Conservation (phyloP, 2,329 filamentous ascomycete genomes). For the Paecilomyces sp. region DNA sequence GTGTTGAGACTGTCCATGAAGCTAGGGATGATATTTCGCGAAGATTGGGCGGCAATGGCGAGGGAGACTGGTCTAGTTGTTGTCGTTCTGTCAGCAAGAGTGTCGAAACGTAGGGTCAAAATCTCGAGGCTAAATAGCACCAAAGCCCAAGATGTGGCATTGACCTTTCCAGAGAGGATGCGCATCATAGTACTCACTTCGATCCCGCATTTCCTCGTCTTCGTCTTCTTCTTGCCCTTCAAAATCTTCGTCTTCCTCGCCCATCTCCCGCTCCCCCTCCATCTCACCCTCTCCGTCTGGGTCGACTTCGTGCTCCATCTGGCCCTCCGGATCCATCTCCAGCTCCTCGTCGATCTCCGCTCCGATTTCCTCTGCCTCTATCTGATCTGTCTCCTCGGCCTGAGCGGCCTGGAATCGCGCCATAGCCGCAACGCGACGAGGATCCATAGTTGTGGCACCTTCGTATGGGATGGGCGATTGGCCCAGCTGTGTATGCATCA, state of each 20-base stretch:
- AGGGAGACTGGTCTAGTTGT: conserved; percentile 24
- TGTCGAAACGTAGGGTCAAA: not conserved
- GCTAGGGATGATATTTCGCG: conserved; percentile 60
- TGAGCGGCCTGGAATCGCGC: not conserved
- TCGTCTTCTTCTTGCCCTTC: conserved; percentile 12
- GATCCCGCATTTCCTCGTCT: conserved; percentile 22
- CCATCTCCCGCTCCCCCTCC: conserved; percentile 5
- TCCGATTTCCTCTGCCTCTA: conserved; percentile 5
- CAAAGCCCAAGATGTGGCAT: not conserved
- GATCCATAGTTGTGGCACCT: not conserved
- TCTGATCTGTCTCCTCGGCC: not conserved
- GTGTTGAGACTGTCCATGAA: conserved; percentile 58
- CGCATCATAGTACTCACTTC: conserved; percentile 14
- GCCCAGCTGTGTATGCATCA: not conserved
- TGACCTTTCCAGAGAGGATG: not conserved
- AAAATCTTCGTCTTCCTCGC: conserved; percentile 8
- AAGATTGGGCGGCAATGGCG: conserved; percentile 36
- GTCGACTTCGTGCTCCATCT: conserved; percentile 9
- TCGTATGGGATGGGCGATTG: not conserved
- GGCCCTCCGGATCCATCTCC: conserved; percentile 6
- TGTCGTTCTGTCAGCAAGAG: conserved; percentile 1
- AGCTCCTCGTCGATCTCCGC: conserved; percentile 5
- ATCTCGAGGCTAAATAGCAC: no score
- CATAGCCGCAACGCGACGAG: not conserved
- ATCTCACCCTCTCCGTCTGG: conserved; percentile 21